Evolutionary conservation across 225 moss, liverwort and hornwort species (phyloP).

Genomic region (Pseudoscleropodium purum): DNA sequence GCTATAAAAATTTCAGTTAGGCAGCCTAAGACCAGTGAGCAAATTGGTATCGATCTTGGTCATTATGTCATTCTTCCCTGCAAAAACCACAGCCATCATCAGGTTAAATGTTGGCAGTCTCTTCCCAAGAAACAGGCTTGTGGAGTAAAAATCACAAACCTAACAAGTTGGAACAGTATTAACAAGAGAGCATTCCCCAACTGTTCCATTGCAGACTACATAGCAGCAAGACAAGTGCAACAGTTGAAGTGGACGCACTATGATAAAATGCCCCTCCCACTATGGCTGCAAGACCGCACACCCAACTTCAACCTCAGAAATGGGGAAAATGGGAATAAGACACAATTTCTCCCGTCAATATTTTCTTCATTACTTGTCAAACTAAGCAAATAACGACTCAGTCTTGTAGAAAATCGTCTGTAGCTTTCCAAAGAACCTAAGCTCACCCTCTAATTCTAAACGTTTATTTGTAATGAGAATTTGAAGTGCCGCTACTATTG

Average conservation of each 20-base stretch:
- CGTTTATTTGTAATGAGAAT: not conserved
- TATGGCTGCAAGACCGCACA: not conserved
- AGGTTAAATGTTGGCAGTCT: not conserved
- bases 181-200: not conserved
- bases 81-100: not conserved
- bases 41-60: not conserved
- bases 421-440: not conserved
- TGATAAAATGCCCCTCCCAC: not conserved
- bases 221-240: not conserved
- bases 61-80: slow-evolving; percentile 13
- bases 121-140: not conserved
- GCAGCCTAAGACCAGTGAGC: not conserved
- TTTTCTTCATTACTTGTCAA: not conserved
- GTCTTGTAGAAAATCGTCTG: not conserved
- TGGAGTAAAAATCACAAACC: not conserved
- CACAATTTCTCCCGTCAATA: not conserved
- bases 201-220: not conserved
- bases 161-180: not conserved
- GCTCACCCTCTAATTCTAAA: not conserved
- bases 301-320: not conserved
- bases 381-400: not conserved
- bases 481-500: not conserved
- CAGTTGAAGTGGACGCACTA: not conserved
- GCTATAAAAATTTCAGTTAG: not conserved
- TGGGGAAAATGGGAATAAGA: not conserved